Evolutionary conservation across 495 filamentous ascomycete species (phyloP), one percentile per base, ranked within the genome.

Genomic region (Penicillium parvum): DNA sequence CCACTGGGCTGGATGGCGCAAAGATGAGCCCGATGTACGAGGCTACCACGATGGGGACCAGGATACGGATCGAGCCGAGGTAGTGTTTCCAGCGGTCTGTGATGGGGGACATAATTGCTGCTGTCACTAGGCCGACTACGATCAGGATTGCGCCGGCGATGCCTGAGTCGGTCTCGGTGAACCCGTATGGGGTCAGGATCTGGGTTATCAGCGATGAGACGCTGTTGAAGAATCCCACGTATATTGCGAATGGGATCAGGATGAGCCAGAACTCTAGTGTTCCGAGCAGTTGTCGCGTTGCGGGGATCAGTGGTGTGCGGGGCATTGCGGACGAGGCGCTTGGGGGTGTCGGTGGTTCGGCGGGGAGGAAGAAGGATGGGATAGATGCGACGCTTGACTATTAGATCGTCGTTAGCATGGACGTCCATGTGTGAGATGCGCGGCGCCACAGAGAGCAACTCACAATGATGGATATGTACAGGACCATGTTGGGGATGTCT

Each of bases 211-310:
- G 79, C 10, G 87, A 85, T 34, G 90, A 94, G 54, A 89, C 66
- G 61, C 82, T 82, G 73, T 96, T 96, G 78, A 98, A 98, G 71
- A 90, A 83, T 30, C 83, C 87, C 47, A 96, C 86, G 67, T 91
- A 96, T 58, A 90, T 60, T 34, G 77, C 65, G 67, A 91, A 98
- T 37, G 88, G 80, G 46, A 87, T 46, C 26, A 86, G 61, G 56
- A 94, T 66, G 41, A 90, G 73, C 74, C 81, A 90, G 71, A 95
- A 89, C 55, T 86, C 79, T 46, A 80, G 53, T 4, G 83, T 76
- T 25, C 64, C 48, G 34, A 73, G 56, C 16, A 87, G 59, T 20
- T 69, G 58, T 10, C 25, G 37, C 2, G 75, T 55, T 3, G 72
- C 64, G 40, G 79, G 57, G 36, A 60, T 40, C 41, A 82, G 62